Conservation (phyloP, 2,329 filamentous ascomycete species). For the Tolypocladium album region DNA sequence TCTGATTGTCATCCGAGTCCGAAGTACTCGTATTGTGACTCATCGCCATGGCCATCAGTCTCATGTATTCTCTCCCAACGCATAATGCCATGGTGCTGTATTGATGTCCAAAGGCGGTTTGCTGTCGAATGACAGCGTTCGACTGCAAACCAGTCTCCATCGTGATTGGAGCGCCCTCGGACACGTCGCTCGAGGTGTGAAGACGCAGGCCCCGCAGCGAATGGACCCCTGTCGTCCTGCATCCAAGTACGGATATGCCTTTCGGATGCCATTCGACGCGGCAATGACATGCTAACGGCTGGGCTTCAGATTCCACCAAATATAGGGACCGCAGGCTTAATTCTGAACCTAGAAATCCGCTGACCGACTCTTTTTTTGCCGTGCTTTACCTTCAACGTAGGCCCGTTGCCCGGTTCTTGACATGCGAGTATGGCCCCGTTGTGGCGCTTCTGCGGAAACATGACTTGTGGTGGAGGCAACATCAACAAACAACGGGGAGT, state of each 20-base stretch:
- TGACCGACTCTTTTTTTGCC: constrained; percentile 6
- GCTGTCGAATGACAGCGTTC: constrained; percentile 8
- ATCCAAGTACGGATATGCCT: background rate
- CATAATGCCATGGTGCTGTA: constrained; percentile 7
- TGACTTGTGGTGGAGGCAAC: background rate
- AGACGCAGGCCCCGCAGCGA: background rate
- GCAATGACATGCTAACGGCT: constrained; percentile 1
- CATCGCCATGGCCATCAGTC: constrained; percentile 1
- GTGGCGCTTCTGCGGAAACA: background rate
- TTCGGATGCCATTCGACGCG: background rate
- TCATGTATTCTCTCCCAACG: constrained; percentile 10
- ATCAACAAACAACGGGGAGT: background rate
- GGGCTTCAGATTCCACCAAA: background rate
- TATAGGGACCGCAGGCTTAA: background rate
- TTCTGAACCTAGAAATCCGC: background rate
- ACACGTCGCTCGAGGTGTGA: constrained; percentile 3
- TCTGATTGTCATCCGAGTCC: background rate
- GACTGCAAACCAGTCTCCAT: background rate
- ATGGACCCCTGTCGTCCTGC: background rate
- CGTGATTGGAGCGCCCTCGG: constrained; percentile 9
- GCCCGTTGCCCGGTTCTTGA: background rate
- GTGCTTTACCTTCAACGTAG: background rate
- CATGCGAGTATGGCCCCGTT: background rate
- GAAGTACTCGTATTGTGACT: constrained; percentile 4
- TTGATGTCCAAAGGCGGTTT: constrained; percentile 13